Percentiles rank a stretch among this genome's conserved stretches.
phyloP scores from a whole-genome alignment of 1,284 basidiomycete species.

The Prillingera fragicola region DNA sequence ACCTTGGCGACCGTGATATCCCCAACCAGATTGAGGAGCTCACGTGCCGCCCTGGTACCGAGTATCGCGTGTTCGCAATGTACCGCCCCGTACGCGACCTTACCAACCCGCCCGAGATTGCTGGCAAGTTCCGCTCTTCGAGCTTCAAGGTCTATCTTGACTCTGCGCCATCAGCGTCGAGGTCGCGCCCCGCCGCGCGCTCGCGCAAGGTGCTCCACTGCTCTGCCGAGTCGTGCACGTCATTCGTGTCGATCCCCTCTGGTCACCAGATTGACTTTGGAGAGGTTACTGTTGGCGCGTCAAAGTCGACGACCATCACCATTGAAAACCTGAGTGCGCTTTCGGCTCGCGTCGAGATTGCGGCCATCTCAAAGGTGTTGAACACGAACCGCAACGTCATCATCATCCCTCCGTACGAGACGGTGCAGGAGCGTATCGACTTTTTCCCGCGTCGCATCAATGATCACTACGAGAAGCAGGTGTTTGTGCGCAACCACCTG shows the following conservation, averaged over 20 bases:
- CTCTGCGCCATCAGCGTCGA: conserved; percentile 32
- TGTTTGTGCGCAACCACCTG: conserved; percentile 48
- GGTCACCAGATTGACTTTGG: conserved; percentile 50
- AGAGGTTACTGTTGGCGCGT: conserved; percentile 51
- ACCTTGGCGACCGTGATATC: conserved; percentile 25
- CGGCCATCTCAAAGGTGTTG: conserved; percentile 52
- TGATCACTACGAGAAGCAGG: conserved; percentile 51
- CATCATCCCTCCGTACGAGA: conserved; percentile 50
- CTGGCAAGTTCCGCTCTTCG: conserved; percentile 45
- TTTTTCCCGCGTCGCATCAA: conserved; percentile 53
- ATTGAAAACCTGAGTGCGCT: conserved; percentile 50
- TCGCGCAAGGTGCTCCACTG: conserved; percentile 32
- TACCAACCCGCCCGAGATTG: conserved; percentile 32
- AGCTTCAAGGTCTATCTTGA: conserved; percentile 51
- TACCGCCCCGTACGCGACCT: conserved; percentile 47
- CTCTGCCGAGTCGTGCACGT: conserved; percentile 50
- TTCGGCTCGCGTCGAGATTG: conserved; percentile 50
- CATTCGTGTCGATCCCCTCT: conserved; percentile 48
- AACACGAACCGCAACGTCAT: conserved; percentile 51
- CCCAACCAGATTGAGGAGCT: conserved; percentile 51
- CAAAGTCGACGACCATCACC: conserved; percentile 45
- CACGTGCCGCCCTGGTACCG: conserved; percentile 51
- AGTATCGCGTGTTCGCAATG: conserved; percentile 51
- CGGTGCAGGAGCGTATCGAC: conserved; percentile 50
- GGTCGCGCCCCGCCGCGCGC: conserved; percentile 12